Percentiles rank a stretch among this genome's conserved stretches.
Evolutionary conservation across 2,329 filamentous ascomycete genomes (phyloP).

Genomic region (Penicillium glabrum): DNA sequence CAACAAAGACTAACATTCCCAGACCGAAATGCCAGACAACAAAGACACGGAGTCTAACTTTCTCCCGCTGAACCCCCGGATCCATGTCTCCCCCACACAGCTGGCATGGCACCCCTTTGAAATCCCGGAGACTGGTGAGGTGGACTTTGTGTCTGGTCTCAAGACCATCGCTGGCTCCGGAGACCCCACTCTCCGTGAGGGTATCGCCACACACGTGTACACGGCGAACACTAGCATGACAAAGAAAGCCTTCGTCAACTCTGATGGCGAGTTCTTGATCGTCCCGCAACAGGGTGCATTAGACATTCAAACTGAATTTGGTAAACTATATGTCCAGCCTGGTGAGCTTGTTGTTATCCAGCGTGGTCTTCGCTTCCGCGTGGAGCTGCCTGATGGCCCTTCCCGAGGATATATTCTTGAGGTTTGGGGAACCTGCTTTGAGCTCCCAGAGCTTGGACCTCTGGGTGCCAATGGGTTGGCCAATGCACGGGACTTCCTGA

Average conservation of each 20-base stretch:
- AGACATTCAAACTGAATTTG: constrained; percentile 69
- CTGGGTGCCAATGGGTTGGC: constrained; percentile 67
- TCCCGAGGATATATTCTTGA: constrained; percentile 67
- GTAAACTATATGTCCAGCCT: constrained; percentile 62
- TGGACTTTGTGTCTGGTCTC: constrained; percentile 57
- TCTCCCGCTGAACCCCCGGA: constrained; percentile 49
- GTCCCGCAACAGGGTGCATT: constrained; percentile 65
- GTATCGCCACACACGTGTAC: constrained; percentile 58
- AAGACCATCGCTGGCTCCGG: constrained; percentile 58
- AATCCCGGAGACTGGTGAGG: constrained; percentile 47
- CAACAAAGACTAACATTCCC: not conserved
- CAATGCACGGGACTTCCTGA: constrained; percentile 65
- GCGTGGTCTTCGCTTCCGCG: constrained; percentile 63
- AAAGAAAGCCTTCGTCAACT: constrained; percentile 58
- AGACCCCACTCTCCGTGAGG: constrained; percentile 57
- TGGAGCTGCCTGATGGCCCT: constrained; percentile 60
- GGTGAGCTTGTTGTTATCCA: constrained; percentile 69
- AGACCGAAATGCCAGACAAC: constrained; percentile 50
- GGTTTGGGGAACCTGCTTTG: constrained; percentile 64
- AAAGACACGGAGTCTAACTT: constrained; percentile 34
- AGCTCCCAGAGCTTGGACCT: constrained; percentile 66
- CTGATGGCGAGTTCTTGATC: constrained; percentile 67
- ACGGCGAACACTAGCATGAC: constrained; percentile 58
- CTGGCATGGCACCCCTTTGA: constrained; percentile 60
- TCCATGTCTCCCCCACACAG: constrained; percentile 57